Base-by-base conservation (phyloP, 345 rosid genomes). In the Sisymbrium altissimum region DNA sequence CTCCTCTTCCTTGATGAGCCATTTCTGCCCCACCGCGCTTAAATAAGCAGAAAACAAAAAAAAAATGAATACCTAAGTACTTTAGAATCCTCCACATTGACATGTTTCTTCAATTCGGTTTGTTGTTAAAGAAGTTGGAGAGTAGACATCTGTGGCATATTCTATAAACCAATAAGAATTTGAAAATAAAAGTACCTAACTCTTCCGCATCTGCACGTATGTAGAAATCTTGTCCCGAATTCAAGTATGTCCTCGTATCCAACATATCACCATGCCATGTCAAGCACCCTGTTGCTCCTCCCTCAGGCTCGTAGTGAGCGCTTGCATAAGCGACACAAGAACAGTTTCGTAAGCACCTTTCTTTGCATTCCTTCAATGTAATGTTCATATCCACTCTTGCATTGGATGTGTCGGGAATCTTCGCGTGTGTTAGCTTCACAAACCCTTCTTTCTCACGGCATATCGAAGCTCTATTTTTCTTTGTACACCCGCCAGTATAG, bases 241-340 rank as follows among this genome's bases (percentile, higher is more conserved):
- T 75, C 0, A 78, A 2, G 17, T 58, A 86, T 3, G 79, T 80
- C 41, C 81, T 71, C 0, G 78, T 66, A 77, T 87, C 92, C 18
- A 77, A 36, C 72, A 87, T 67, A 65, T 73, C 75, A 0, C 81
- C 83, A 14, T 80, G 81, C 87, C 91, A 88, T 0, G 73, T 78
- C 65, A 87, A 73, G 75, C 94, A 88, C 5, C 91, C 91, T 5
- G 0, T 36, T 2, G 1, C 30, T 57, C 83, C 89, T 30, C 71
- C 73, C 14, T 52, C 27, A n/a, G 25, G 46, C 3, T 75, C 83
- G 36, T 74, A 55, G 71, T 79, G 73, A 13, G 87, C 83, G 39
- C 71, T 72, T 12, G 90, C 78, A 58, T 83, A 88, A 55, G 84
- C 97, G 0, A 67, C 64, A 64, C 93, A 91, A 7, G 88, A 78